These are phyloP conservation scores for Calonectria pteridis DNA, from an alignment of 2,329 filamentous ascomycete species.

Conservation along the genomic window DNA sequence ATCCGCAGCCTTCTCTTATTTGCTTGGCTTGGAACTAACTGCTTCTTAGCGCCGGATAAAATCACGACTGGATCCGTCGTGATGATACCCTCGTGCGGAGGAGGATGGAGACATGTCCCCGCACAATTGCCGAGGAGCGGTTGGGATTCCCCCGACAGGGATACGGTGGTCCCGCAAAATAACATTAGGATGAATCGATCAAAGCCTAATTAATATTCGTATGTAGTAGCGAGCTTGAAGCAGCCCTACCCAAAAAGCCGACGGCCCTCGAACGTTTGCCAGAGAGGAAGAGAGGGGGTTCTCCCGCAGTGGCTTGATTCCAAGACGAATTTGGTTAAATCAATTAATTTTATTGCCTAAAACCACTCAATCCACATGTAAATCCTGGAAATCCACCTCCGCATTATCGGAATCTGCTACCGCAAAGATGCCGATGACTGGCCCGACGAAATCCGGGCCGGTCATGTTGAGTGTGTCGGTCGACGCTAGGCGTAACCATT, in stretches of 20 bases:
- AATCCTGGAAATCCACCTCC: background rate
- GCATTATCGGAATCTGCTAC: background rate
- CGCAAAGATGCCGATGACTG: slow-evolving; percentile 11
- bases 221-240: background rate
- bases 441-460: slow-evolving; percentile 8
- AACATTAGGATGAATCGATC: background rate
- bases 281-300: background rate
- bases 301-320: background rate
- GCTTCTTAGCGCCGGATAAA: slow-evolving; percentile 7
- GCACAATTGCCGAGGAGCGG: background rate
- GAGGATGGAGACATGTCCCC: background rate
- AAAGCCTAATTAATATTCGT: background rate
- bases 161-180: background rate
- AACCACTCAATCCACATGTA: background rate
- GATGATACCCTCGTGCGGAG: slow-evolving; percentile 8
- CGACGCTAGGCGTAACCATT: background rate
- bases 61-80: background rate
- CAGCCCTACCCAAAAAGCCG: no score
- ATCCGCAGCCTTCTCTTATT: background rate
- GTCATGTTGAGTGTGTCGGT: slow-evolving; percentile 1
- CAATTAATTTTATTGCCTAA: background rate
- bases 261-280: background rate
- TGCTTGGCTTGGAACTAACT: background rate
- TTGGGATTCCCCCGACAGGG: background rate
- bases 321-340: no score